Evolutionary conservation across 371 early-diverging fungal species (phyloP), one percentile per base, ranked within the genome.

Genomic region (Lichtheimia ornata): DNA sequence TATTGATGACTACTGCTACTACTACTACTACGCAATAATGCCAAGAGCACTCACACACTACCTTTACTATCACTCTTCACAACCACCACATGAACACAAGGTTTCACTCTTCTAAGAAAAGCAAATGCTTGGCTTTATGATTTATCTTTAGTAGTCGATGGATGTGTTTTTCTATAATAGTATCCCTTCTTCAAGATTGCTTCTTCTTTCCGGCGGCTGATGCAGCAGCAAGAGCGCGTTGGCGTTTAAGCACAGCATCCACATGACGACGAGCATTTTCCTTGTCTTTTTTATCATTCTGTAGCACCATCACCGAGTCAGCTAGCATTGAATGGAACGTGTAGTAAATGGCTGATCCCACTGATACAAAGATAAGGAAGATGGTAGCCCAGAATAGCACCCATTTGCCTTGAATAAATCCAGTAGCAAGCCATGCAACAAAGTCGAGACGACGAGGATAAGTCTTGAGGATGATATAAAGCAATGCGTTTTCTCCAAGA

Each of bases 291-390:
- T 67, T 62, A 55, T 77, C 80, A 17, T 71, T 74, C 28, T 74
- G 70, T 64, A 80, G 50, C 9, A 52, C 28, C 61, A 76, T 49
- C 0, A 80, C 77, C 57, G 77, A 76, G 25, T 76, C 73, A 1
- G 75, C 69, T 52, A 80, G 64, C 14, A 80, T 27, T 18, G 66
- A 50, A 55, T 80, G 80, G 69, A 80, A 80, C 6, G 64, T 63
- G 53, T 68, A 71, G 57, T 76, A 80, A 28, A 80, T 70, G 50
- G 72, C 80, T 12, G 69, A 72, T 25, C 74, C 61, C 40, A 74
- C 35, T 20, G 71, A 64, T 3, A 74, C 25, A 50, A 56, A 69
- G 24, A 74, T 43, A 13, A 73, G 20, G 0, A 51, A 69, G 28
- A 74, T 52, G 1, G 74, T 73, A 5, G 22, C n/a, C 54, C 71